Evolutionary conservation across 164 flowering plant species (phyloP).

Genomic region (Taxillus chinensis): DNA sequence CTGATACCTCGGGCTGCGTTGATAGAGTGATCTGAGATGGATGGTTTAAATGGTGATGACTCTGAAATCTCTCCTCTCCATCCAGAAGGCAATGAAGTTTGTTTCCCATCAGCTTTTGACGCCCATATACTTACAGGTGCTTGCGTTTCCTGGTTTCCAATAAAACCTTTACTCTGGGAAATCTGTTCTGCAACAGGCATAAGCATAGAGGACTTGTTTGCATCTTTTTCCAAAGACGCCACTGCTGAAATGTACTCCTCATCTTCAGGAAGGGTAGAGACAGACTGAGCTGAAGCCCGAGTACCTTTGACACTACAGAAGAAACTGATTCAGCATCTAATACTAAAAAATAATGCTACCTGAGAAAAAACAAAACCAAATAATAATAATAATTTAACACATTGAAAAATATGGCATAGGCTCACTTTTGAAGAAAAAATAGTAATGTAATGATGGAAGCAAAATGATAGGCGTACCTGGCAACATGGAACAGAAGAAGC

Average conservation of each 20-base stretch:
- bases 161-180: constrained; percentile 2
- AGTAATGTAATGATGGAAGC: neutral
- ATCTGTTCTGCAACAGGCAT: constrained; percentile 4
- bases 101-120: constrained; percentile 13
- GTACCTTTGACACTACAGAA: constrained; percentile 31
- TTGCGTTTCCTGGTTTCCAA: constrained; percentile 11
- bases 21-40: constrained; percentile 11
- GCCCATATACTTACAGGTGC: constrained; percentile 7
- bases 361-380: neutral
- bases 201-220: constrained; percentile 10
- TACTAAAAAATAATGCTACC: neutral
- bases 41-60: constrained; percentile 11
- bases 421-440: neutral
- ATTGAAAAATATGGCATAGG: neutral
- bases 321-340: constrained; percentile 7
- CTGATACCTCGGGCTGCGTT: constrained; percentile 3
- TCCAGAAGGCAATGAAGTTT: constrained; percentile 9
- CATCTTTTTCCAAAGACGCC: constrained; percentile 10
- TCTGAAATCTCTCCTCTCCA: constrained; percentile 10
- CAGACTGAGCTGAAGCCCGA: constrained; percentile 15
- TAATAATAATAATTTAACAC: neutral
- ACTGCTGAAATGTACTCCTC: constrained; percentile 18
- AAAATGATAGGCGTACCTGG: constrained; percentile 36
- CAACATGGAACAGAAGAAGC: constrained; percentile 61
- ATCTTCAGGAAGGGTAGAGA: constrained; percentile 20